A percentile compares a stretch with the other conserved stretches of the same genome.
Conservation (phyloP, 805 yeast genomes). For the Ascoidea tarda region DNA sequence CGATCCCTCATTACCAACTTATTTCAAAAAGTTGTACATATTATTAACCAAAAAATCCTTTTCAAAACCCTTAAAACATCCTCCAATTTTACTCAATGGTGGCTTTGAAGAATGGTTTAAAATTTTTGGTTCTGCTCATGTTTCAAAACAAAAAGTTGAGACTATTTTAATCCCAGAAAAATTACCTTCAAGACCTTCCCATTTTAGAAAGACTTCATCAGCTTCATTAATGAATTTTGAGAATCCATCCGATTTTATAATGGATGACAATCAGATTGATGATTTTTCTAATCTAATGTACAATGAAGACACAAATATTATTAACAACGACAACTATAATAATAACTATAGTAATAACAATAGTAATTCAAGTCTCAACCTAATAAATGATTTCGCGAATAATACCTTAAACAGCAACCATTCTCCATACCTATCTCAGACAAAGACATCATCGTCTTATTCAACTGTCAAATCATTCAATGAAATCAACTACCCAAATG, state of each 20-base stretch:
- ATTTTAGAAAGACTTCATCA: slow-evolving; percentile 5
- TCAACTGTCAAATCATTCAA: not conserved
- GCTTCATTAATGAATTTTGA: slow-evolving; percentile 10
- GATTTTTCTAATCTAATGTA: not conserved
- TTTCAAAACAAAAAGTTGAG: slow-evolving; percentile 8
- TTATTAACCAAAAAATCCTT: slow-evolving; percentile 24
- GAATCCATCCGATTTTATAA: slow-evolving; percentile 12
- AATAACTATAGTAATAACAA: not conserved
- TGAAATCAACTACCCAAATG: not conserved
- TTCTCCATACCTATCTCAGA: not conserved
- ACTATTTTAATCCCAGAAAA: slow-evolving; percentile 5
- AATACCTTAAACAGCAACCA: not conserved
- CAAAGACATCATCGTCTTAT: not conserved
- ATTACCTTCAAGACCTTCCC: slow-evolving; percentile 5
- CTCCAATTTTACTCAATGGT: slow-evolving; percentile 34
- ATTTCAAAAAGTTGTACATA: slow-evolving; percentile 19
- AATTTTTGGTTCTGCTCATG: slow-evolving; percentile 8
- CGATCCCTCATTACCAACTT: slow-evolving; percentile 7
- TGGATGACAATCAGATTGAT: not conserved
- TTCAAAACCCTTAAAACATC: slow-evolving; percentile 22
- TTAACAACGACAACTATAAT: not conserved
- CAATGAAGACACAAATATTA: not conserved
- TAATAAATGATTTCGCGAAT: not conserved
- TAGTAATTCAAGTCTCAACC: not conserved
- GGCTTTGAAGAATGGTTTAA: slow-evolving; percentile 37